phyloP scores from a whole-genome alignment of 352 stramenopile genomes.

The Globisporangium sylvaticum region DNA sequence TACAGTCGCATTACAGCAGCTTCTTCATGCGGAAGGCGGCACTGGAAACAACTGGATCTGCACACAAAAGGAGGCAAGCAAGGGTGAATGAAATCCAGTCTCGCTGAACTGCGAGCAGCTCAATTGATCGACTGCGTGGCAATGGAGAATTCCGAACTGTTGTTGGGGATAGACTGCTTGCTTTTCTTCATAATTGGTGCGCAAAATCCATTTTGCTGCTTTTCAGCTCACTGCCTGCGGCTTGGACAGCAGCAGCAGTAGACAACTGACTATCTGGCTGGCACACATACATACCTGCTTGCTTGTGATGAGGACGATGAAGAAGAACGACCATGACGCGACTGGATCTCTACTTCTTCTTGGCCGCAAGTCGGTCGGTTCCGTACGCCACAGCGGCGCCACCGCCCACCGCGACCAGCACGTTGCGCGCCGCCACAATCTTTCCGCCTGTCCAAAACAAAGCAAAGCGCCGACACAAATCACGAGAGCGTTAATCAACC shows the following conservation, averaged over 20 bases:
- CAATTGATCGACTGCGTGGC: background rate
- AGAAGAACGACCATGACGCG: background rate
- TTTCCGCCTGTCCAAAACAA: slow-evolving; percentile 46
- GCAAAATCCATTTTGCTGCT: background rate
- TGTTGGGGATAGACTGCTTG: background rate
- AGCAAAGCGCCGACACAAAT: background rate
- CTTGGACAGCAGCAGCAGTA: background rate
- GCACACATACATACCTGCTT: slow-evolving; percentile 6
- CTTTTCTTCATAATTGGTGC: background rate
- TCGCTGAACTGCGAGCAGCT: background rate
- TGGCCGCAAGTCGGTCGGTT: slow-evolving; percentile 34
- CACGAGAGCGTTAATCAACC: slow-evolving; percentile 1
- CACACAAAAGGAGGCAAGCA: background rate
- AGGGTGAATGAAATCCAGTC: background rate
- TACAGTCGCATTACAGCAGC: background rate
- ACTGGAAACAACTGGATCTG: background rate
- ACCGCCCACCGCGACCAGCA: slow-evolving; percentile 52
- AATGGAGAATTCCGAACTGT: background rate
- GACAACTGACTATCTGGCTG: background rate
- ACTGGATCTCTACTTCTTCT: slow-evolving; percentile 17
- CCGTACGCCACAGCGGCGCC: slow-evolving; percentile 56
- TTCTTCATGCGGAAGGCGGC: background rate
- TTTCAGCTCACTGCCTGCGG: background rate
- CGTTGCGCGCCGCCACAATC: slow-evolving; percentile 53
- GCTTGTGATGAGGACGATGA: background rate